A percentile compares a stretch with the other conserved stretches of the same genome.
Conservation (phyloP, 805 yeast genomes). For the Jamesozyma hellenica region DNA sequence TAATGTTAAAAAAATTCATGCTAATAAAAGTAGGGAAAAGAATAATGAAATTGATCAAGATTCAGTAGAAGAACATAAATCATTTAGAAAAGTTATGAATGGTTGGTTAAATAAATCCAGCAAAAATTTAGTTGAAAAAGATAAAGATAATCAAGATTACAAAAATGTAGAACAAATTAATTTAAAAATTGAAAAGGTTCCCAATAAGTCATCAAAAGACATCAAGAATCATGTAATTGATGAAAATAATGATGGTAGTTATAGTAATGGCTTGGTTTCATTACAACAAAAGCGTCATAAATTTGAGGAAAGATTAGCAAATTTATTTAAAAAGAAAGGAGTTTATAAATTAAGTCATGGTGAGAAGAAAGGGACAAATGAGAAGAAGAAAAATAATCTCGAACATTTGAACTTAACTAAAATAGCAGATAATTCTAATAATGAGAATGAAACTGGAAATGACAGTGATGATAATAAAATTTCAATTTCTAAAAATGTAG, state of each 20-base stretch:
- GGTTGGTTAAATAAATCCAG: background rate
- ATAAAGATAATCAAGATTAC: no score
- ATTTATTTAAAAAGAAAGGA: slow-evolving; percentile 10
- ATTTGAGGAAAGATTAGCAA: slow-evolving; percentile 19
- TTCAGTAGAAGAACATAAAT: background rate
- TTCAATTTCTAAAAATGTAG: no score
- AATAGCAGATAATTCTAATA: no score
- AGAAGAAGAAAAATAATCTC: background rate
- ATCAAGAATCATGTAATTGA: no score
- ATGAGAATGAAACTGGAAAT: no score
- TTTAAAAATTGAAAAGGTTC: no score
- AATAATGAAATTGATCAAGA: background rate
- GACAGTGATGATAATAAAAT: background rate
- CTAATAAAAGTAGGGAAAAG: no score
- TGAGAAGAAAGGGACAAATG: background rate
- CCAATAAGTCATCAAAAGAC: no score
- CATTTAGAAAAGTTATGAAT: slow-evolving; percentile 1
- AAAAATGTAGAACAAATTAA: no score
- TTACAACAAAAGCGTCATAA: slow-evolving; percentile 6
- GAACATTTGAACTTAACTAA: no score
- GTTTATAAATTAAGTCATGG: background rate
- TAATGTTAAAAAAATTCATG: background rate
- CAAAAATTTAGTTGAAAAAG: no score
- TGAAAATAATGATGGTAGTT: background rate
- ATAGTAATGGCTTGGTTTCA: no score